Percentiles rank a stretch among this genome's conserved stretches.
phyloP scores from a whole-genome alignment of 2,329 filamentous ascomycete species.

The Botrytis galanthina region DNA sequence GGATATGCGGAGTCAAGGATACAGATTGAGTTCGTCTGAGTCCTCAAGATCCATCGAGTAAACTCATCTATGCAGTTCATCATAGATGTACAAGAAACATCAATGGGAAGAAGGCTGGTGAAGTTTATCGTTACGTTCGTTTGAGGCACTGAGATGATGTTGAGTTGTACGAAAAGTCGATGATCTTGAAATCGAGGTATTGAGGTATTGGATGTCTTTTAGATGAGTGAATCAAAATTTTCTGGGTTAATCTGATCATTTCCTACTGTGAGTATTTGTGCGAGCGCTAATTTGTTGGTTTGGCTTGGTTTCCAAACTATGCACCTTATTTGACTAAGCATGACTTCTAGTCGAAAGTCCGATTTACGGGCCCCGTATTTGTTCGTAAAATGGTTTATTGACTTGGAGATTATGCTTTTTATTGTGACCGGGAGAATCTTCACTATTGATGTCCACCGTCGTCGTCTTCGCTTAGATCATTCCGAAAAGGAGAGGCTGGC shows the following conservation, averaged over 20 bases:
- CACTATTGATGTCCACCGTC: background rate
- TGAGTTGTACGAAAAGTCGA: background rate
- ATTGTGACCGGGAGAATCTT: background rate
- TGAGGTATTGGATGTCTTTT: background rate
- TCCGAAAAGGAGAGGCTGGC: background rate
- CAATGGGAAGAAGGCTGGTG: background rate
- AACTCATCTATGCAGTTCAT: background rate
- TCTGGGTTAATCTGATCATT: background rate
- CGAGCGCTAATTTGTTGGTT: background rate
- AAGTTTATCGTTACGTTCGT: background rate
- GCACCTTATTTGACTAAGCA: background rate
- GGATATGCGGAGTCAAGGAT: background rate
- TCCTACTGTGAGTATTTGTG: background rate
- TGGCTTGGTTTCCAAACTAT: background rate
- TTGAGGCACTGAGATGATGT: no score
- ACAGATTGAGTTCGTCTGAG: background rate
- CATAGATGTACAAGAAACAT: background rate
- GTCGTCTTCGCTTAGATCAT: background rate
- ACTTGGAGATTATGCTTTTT: accelerated
- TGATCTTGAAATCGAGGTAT: background rate
- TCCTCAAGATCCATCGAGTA: background rate
- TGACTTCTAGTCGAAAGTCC: background rate
- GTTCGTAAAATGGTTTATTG: background rate
- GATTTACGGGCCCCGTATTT: no score
- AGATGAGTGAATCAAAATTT: background rate